Base-by-base conservation (phyloP, 768 basidiomycete species). In the Crassisporium funariophilum region DNA sequence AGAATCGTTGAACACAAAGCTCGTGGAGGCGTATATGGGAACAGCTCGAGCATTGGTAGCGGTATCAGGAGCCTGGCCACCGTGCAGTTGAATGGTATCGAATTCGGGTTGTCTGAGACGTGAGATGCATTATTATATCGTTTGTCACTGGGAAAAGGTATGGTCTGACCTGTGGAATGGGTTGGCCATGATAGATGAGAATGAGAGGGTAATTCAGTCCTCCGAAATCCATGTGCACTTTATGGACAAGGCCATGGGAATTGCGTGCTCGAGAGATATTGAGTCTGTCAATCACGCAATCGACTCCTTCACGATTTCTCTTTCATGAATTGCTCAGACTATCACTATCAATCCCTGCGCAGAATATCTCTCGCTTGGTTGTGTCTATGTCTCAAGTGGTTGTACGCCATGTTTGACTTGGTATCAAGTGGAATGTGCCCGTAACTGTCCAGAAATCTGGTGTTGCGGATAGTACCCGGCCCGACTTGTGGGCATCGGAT, bases 21-120 rank as follows among this genome's bases (percentile, higher is more conserved):
- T 82, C 3, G 86, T 84, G 11, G 83, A 70, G 0, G 86, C 81
- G 48, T 89, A 90, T 58, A 92, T 89, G 0, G 90, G 90, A 0
- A 81, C 79, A 2, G 88, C 90, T 2, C 88, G 78, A 4, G 90
- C 84, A 46, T 85, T 82, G 0, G 84, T 87, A 1, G 82, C 60
- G 0, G 78, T 63, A 64, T 88, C 86, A 9, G 78, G 75, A 10
- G 64, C 67, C 51, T 88, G 84, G 1, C 89, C 89, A 13, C 82
- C 89, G 60, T 92, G 89, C 4, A 91, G 72, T 63, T 89, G 87
- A 37, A 91, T 71, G 1, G 88, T 90, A 57, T 91, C 87, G 56
- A 90, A 89, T 58, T 88, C 84, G 38, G 86, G 85, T 56, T 72
- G 70, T 65, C 77, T 78, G 33, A 12, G 35, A 37, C 29, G 5